A percentile compares a stretch with the other conserved stretches of the same genome.
Evolutionary conservation across 2,329 filamentous ascomycete species (phyloP).

Genomic region (Calonectria pseudoreteaudii): DNA sequence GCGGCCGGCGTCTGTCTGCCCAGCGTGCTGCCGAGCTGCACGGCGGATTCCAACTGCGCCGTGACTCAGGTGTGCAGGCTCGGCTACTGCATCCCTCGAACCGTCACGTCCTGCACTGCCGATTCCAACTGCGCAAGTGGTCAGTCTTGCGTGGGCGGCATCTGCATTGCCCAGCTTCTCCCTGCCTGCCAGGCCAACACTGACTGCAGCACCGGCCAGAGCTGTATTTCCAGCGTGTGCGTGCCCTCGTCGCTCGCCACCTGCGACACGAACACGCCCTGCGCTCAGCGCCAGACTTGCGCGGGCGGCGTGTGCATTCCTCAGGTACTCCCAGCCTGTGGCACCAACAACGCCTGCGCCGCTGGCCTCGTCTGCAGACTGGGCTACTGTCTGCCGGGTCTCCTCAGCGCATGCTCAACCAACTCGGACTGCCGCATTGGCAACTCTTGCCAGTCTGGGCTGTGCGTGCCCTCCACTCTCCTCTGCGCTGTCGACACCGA

Average conservation of each 20-base stretch:
- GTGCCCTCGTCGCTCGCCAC: background rate
- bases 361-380: slow-evolving; percentile 16
- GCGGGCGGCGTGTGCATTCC: slow-evolving; percentile 15
- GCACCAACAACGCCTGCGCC: background rate
- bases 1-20: slow-evolving; percentile 10
- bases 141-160: slow-evolving; percentile 15
- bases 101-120: background rate
- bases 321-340: slow-evolving; percentile 14
- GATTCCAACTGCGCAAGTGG: slow-evolving; percentile 4
- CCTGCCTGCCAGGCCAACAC: background rate
- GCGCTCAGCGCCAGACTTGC: slow-evolving; percentile 3
- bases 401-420: slow-evolving; percentile 7
- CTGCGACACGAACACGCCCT: background rate
- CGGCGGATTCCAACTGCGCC: background rate
- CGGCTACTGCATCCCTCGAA: slow-evolving; percentile 16
- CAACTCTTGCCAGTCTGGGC: slow-evolving; percentile 10
- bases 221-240: slow-evolving; percentile 9
- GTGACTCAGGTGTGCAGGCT: slow-evolving; percentile 11
- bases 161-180: slow-evolving; percentile 16
- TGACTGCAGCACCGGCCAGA: background rate
- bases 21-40: slow-evolving; percentile 8
- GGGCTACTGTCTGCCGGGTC: slow-evolving; percentile 15
- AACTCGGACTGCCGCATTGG: slow-evolving; percentile 7
- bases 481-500: slow-evolving; percentile 8
- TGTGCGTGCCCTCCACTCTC: slow-evolving; percentile 14